Percentiles rank a stretch among this genome's conserved stretches.
These are phyloP conservation scores for Mariannaea elegans DNA, from an alignment of 2,329 filamentous ascomycete genomes.

Conservation along the genomic window DNA sequence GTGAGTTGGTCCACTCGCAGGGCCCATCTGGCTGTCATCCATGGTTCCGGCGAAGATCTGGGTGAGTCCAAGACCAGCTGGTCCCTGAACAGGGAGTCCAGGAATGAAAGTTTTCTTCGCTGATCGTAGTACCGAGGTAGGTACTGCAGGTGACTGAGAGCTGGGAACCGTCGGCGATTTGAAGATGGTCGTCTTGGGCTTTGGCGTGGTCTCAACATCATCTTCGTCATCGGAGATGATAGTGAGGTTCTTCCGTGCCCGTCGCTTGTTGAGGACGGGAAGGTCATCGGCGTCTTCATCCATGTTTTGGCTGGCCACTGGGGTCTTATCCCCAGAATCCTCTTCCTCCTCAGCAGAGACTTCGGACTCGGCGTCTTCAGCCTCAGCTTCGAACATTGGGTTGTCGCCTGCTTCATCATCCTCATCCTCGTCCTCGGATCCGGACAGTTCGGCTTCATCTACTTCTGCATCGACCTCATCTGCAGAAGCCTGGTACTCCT, in stretches of 20 bases:
- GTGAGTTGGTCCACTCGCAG: constrained; percentile 47
- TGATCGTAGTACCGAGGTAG: constrained; percentile 72
- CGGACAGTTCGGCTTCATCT: constrained; percentile 53
- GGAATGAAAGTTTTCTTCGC: constrained; percentile 76
- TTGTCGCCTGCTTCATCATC: constrained; percentile 43
- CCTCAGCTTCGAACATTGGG: constrained; percentile 50
- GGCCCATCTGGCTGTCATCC: constrained; percentile 66
- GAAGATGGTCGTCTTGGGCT: constrained; percentile 55
- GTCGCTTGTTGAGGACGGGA: constrained; percentile 54
- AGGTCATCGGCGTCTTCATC: constrained; percentile 47
- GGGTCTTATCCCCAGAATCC: constrained; percentile 40
- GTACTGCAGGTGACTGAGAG: constrained; percentile 61
- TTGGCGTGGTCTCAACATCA: constrained; percentile 57
- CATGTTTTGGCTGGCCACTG: constrained; percentile 50
- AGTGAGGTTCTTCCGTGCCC: constrained; percentile 59
- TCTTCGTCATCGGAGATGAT: constrained; percentile 72
- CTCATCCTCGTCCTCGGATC: constrained; percentile 53
- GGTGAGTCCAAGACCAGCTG: constrained; percentile 78
- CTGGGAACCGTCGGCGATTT: constrained; percentile 55
- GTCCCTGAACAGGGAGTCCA: constrained; percentile 67
- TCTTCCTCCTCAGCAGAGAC: constrained; percentile 32
- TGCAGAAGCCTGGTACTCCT: constrained; percentile 55
- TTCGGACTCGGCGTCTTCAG: constrained; percentile 51
- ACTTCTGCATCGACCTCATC: constrained; percentile 51
- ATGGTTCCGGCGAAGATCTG: constrained; percentile 93